A percentile compares a stretch with the other conserved stretches of the same genome.
These are phyloP conservation scores for Heliamphora ciliata DNA, from an alignment of 179 eudicot genomes.

Conservation along the genomic window DNA sequence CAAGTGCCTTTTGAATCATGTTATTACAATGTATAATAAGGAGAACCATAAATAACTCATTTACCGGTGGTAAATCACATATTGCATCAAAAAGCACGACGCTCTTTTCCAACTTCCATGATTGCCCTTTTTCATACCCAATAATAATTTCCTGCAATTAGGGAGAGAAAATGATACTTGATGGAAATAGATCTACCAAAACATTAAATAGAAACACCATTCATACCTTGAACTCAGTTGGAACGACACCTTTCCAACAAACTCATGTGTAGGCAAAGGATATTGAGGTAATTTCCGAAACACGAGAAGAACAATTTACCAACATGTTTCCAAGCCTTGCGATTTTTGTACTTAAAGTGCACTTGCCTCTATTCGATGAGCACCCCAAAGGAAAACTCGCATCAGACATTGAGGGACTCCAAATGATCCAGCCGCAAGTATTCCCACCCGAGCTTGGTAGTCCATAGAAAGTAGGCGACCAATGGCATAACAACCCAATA, in stretches of 20 bases:
- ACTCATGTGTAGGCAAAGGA: slow-evolving; percentile 66
- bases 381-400: slow-evolving; percentile 76
- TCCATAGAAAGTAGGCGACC: slow-evolving; percentile 56
- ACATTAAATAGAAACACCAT: slow-evolving; percentile 1
- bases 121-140: slow-evolving; percentile 31
- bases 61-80: slow-evolving; percentile 61
- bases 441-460: slow-evolving; percentile 67
- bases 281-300: slow-evolving; percentile 55
- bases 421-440: slow-evolving; percentile 75
- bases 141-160: slow-evolving; percentile 34
- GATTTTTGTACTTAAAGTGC: background rate
- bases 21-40: background rate
- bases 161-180: background rate
- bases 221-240: slow-evolving; percentile 51
- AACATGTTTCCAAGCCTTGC: background rate
- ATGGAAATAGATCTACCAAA: background rate
- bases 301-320: background rate
- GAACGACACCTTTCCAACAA: slow-evolving; percentile 40
- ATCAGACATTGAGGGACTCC: slow-evolving; percentile 73
- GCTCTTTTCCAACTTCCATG: slow-evolving; percentile 26
- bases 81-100: slow-evolving; percentile 57
- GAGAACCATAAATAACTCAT: background rate
- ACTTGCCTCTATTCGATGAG: slow-evolving; percentile 40
- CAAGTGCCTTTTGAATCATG: background rate
- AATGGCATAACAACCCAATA: slow-evolving; percentile 49